Conservation (phyloP, 1,284 basidiomycete species). For the Trametes sp. region DNA sequence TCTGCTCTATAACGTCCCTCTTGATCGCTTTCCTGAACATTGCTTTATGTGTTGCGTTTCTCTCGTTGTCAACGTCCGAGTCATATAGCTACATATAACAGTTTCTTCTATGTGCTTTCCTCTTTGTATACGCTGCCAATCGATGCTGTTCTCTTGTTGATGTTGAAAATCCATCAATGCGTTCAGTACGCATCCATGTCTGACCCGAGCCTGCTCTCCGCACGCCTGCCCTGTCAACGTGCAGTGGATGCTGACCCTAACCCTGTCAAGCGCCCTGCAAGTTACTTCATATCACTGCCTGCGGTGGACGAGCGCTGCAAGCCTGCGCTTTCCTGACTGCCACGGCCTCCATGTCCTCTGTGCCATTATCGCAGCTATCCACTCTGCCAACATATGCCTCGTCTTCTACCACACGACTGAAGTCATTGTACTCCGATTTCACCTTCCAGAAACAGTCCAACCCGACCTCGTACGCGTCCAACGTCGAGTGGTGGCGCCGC, state of each 20-base stretch:
- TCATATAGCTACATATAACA: too few relatives aligned
- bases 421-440: slow-evolving; percentile 90
- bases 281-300: background rate
- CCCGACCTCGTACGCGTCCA: slow-evolving; percentile 81
- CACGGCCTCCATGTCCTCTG: slow-evolving; percentile 32
- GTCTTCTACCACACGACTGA: slow-evolving; percentile 68
- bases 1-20: background rate
- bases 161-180: too few relatives aligned
- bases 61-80: too few relatives aligned
- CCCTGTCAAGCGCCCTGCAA: background rate
- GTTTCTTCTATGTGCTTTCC: background rate
- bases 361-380: slow-evolving; percentile 30
- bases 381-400: slow-evolving; percentile 59
- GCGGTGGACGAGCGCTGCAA: background rate
- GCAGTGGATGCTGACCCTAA: too few relatives aligned
- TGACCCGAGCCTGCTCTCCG: too few relatives aligned
- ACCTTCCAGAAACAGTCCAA: slow-evolving; percentile 86
- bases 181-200: too few relatives aligned
- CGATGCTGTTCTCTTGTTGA: background rate
- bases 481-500: slow-evolving; percentile 87
- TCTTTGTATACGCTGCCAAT: background rate
- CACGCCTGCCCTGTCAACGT: too few relatives aligned
- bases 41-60: background rate
- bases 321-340: slow-evolving; percentile 6
- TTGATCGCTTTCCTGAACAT: background rate